Base-by-base conservation (phyloP, 2,329 filamentous ascomycete species). In the Chaetomiaceae sp. region DNA sequence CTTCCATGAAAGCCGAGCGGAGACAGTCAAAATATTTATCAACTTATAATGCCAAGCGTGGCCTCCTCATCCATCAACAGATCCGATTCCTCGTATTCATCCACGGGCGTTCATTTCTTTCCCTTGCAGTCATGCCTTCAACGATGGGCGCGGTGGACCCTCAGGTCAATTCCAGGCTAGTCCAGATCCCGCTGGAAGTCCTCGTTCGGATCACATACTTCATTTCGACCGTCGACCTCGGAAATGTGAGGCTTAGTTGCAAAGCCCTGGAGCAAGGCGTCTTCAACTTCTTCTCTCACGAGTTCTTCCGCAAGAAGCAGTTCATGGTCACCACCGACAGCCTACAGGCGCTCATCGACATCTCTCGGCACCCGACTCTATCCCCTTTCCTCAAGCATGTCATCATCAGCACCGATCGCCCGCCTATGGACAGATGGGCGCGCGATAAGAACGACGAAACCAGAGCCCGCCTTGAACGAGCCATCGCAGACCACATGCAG, bases 241-340 rank as follows among this genome's bases (percentile, higher is more conserved):
- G 76, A 53, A 64, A 67, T 11, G 64, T 86, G 7, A 81, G 84
- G 6, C 67, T 75, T 14, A 73, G 74, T 2, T 84, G 81, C 69
- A 80, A 75, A 51, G 65, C 71, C 16, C 63, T 83, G 11, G 82
- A 86, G 62, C 67, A 67, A 18, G 69, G 71, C 1, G 69, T 85
- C 11, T 80, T 80, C 65, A 70, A 74, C 44, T 71, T 71, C 30
- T 87, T 86, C 59, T 72, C 76, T 25, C 70, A 70, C 21, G 82
- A 85, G 57, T 87, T 84, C 71, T 87, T 88, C 67, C 73, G 70
- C 46, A 82, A 81, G 65, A 80, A 78, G 61, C 82, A 86, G 62
- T 87, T 86, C 67, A 83, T 85, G 78, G 62, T 85, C 49, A 77
- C 76, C 1, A 70, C 78, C 30, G 67, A 73, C 58, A 86, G 82